Evolutionary conservation across 805 yeast genomes (phyloP), one percentile per base, ranked within the genome.

Genomic region (Saturnispora hagleri): DNA sequence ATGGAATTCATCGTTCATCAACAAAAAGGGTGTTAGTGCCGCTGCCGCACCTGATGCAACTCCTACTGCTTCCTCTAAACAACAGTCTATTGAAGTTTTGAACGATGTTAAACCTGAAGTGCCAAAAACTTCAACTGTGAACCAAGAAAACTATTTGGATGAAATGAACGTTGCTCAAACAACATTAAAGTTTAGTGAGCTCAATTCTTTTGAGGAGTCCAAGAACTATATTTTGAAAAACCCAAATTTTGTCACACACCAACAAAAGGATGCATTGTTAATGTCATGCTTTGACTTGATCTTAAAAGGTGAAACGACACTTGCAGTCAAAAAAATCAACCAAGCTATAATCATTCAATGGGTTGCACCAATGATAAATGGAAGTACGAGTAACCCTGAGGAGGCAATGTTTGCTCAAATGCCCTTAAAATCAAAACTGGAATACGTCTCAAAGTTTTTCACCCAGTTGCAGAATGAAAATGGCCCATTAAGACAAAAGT

Each of bases 261-360:
- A 82, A 55, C 97, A 93, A 64, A 89, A 90, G 63, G 98, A 93
- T 66, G 88, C 96, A 0, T 77, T 93, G 53, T 73, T 90, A 64
- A 90, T 91, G 97, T 83, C 84, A 20, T 95, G 97, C 0, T 93
- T 93, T 66, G 95, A 91, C 61, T 72, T 74, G 51, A 88, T 89
- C 64, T 73, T 91, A 55, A 80, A 76, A 13, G 84, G 81, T 20
- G 75, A 88, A 46, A 61, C 75, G 0, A 55, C 57, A 5, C 64
- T 66, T 6, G 81, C 96, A 7, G 9, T 13, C 10, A 22, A 40
- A 7, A 50, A 20, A 38, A 44, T 50, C 33, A 35, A 31, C 5
- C 52, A 50, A 44, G 52, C 52, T 13, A 50, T 50, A 20, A 44
- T 50, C 22, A 43, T 50, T 24, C 44, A 50, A 44, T 50, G 52